phyloP scores from a whole-genome alignment of 805 yeast species.

The Candida sanyiensis region DNA sequence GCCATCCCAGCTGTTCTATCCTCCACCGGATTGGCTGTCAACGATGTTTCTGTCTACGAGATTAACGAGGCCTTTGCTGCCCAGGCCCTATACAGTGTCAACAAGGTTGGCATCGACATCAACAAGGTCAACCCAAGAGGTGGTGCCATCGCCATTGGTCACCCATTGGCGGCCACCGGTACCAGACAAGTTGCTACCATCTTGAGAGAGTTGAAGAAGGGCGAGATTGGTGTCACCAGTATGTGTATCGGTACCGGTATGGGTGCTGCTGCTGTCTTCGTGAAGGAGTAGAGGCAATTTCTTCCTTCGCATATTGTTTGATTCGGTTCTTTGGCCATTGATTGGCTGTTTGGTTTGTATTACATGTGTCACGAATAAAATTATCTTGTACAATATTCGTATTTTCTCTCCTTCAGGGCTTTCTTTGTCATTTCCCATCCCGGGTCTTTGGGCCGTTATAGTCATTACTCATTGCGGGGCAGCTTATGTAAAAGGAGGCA shows the following conservation, averaged over 20 bases:
- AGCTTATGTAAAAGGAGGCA: no score
- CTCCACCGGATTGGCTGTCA: constrained; percentile 50
- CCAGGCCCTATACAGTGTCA: constrained; percentile 77
- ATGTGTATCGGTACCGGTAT: constrained; percentile 99
- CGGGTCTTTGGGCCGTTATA: no score
- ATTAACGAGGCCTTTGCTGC: constrained; percentile 97
- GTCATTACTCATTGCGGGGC: no score
- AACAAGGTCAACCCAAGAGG: constrained; percentile 84
- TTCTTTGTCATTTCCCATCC: no score
- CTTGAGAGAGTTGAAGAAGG: constrained; percentile 69
- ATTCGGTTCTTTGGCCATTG: not conserved
- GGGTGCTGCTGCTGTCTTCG: constrained; percentile 92
- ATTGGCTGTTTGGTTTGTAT: constrained; percentile 3
- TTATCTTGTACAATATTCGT: no score
- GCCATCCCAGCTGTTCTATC: constrained; percentile 84
- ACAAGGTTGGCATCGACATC: constrained; percentile 56
- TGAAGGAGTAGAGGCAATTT: constrained; percentile 62
- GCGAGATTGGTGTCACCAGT: constrained; percentile 84
- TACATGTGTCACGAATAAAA: not conserved
- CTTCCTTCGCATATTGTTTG: not conserved
- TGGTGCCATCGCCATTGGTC: constrained; percentile 96
- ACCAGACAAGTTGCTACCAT: constrained; percentile 91
- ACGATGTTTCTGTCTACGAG: constrained; percentile 74
- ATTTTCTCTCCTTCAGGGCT: no score
- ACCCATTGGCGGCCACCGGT: constrained; percentile 88